Evolutionary conservation across 1,284 basidiomycete genomes (phyloP).

Genomic region (Gymnopus androsaceus): DNA sequence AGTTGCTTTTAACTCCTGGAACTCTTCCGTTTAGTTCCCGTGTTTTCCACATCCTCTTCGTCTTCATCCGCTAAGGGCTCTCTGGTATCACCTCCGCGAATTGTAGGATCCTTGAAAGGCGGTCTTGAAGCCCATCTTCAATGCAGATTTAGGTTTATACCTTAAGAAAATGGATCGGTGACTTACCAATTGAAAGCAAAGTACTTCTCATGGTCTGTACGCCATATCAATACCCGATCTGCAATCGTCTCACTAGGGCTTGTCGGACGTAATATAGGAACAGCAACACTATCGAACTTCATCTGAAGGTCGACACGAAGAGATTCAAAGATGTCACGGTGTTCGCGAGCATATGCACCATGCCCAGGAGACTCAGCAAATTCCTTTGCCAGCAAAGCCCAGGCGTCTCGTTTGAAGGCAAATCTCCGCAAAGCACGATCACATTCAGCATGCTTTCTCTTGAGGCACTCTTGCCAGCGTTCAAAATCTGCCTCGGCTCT

Average conservation of each 20-base stretch:
- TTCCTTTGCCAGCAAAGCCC: conserved; percentile 1
- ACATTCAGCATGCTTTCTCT: conserved; percentile 24
- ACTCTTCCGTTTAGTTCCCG: too few species aligned
- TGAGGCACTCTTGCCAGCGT: conserved; percentile 27
- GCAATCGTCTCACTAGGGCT: background rate
- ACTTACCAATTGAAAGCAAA: background rate
- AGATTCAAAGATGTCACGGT: conserved; percentile 6
- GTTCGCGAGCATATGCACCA: conserved; percentile 13
- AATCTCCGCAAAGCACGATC: conserved; percentile 21
- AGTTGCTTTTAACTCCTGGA: too few species aligned
- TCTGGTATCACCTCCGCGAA: too few species aligned
- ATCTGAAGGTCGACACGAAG: background rate
- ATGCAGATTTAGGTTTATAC: too few species aligned
- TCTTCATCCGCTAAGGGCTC: too few species aligned
- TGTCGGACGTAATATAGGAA: background rate
- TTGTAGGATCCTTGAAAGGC: too few species aligned
- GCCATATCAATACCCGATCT: background rate
- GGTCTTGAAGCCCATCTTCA: too few species aligned
- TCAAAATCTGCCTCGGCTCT: conserved; percentile 31
- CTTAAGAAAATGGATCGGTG: too few species aligned
- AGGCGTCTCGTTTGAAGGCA: background rate
- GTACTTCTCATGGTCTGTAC: background rate
- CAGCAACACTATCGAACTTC: background rate
- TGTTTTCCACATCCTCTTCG: too few species aligned
- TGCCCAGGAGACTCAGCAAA: conserved; percentile 9